Base-by-base conservation (phyloP, 148 eudicot genomes). In the Spergularia bocconei region DNA sequence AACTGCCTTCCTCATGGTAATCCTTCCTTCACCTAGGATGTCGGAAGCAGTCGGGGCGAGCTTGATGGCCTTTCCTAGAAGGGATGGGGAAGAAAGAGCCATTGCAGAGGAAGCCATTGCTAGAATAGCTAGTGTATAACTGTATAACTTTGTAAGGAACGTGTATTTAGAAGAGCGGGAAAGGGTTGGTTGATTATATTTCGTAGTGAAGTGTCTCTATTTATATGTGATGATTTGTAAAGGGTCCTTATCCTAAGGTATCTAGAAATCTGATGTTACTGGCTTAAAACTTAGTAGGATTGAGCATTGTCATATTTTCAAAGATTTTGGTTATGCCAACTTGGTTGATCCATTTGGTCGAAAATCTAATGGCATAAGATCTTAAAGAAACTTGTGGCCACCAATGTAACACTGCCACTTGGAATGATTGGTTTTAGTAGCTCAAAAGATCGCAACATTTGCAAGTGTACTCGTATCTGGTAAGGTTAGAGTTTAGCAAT, bases 41-140 rank as follows among this genome's bases (percentile, higher is more conserved):
- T 68, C 71, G 9, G 71, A 20, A 33, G 71, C 71, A 56, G 55
- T 20, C 8, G 23, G 23, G 33, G 14, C 54, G 33, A 68, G 71
- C 20, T 21, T 68, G 8, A 68, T 2, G 29, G 71, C 33, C 71
- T 47, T 68, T 48, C 71, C 71, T 13, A 52, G 33, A 6, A 68
- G 21, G 21, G 71, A 47, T 16, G 71, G 71, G 0, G 71, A 68
- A 10, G 71, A 68, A 10, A 68, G 57, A 50, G 71, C 71, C 71
- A 68, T 68, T 5, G 71, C 48, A 11, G 56, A 68, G 36, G 71
- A 21, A n/a, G 71, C 71, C 71, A 68, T 68, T 68, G n/a, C 5
- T 29, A 14, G 67, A 3, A 13, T 29, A 29, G 33, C 33, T 63
- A 13, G 4, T 41, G 47, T 5, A 41, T n/a, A n/a, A n/a, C n/a